A percentile compares a stretch with the other conserved stretches of the same genome.
phyloP scores from a whole-genome alignment of 1,284 basidiomycete species.

The Cutaneotrichosporon sp. region DNA sequence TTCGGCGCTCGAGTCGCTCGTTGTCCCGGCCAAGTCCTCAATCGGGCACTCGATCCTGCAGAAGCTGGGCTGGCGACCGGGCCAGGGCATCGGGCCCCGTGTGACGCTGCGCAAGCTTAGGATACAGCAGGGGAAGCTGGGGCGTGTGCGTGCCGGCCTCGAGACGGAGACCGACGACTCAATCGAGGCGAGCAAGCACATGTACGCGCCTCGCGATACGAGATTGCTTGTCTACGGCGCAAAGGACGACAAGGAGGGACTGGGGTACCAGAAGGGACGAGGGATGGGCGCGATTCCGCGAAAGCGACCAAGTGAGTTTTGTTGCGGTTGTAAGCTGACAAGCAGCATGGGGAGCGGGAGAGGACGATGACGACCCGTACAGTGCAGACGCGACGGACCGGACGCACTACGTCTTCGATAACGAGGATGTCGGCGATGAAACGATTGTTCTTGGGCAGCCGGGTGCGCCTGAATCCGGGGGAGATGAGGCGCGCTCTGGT shows the following conservation, averaged over 20 bases:
- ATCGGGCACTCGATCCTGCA: constrained; percentile 76
- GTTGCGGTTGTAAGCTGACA: not conserved
- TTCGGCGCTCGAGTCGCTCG: constrained; percentile 55
- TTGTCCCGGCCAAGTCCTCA: constrained; percentile 56
- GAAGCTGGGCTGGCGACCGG: constrained; percentile 92
- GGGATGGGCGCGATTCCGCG: constrained; percentile 57
- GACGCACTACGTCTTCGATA: constrained; percentile 67
- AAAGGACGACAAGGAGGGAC: constrained; percentile 73
- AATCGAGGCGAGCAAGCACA: constrained; percentile 78
- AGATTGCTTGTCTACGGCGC: constrained; percentile 63
- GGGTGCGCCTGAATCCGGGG: not conserved
- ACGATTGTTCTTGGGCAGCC: constrained; percentile 42
- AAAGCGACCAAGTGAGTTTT: constrained; percentile 28
- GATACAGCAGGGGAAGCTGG: constrained; percentile 64
- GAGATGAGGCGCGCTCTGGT: not conserved
- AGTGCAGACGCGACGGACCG: constrained; percentile 53
- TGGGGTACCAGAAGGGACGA: constrained; percentile 71
- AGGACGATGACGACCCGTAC: constrained; percentile 85
- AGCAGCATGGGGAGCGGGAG: constrained; percentile 57
- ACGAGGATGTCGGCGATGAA: constrained; percentile 63
- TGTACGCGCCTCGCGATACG: constrained; percentile 79
- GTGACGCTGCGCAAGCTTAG: constrained; percentile 74
- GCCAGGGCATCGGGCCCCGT: constrained; percentile 89
- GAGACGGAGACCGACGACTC: constrained; percentile 55
- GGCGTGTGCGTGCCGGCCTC: constrained; percentile 28